Base-by-base conservation (phyloP, 371 early-diverging fungal species). In the Rhizomucor pusillus region DNA sequence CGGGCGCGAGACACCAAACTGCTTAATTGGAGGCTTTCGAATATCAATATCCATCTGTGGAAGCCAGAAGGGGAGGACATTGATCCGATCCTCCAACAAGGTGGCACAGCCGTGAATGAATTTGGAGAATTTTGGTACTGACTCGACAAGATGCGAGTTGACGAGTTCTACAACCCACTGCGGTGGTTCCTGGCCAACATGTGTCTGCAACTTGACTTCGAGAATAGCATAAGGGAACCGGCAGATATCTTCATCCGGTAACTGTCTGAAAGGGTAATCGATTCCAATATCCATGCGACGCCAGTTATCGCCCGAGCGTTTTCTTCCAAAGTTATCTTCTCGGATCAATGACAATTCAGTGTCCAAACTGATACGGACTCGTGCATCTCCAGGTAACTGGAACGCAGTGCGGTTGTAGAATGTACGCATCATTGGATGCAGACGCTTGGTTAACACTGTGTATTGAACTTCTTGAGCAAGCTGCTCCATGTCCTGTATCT, bases 341-440 rank as follows among this genome's bases (percentile, higher is more conserved):
- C 97, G 92, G 56, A 99, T 92, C 87, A 99, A 90, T 29, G 92
- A 85, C 37, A 99, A 71, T 59, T 99, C 97, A 0, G 99, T 99
- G 73, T 99, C 99, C 19, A 99, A 82, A 54, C 93, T 93, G 56
- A 99, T 96, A 66, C 99, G 89, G 22, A 99, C 98, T 55, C 93
- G 88, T 3, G 99, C 95, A 77, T 98, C 98, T 36, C 97, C 97
- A 14, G 99, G 99, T 24, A 99, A 72, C 71, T 99, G 99, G 82
- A 99, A 99, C 13, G 99, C 99, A 23, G 95, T 98, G 71, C 99
- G 89, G 69, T 97, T 99, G 79, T 99, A 99, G 64, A 96, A 96
- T 1, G 98, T 95, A 50, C 99, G 91, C 67, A 94, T 79, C 41
- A 90, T 84, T 13, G 99, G 99, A 48, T 85, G 80, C 50, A 99